Base-by-base conservation (phyloP, 495 filamentous ascomycete genomes). In the Talaromyces stipitatus region DNA sequence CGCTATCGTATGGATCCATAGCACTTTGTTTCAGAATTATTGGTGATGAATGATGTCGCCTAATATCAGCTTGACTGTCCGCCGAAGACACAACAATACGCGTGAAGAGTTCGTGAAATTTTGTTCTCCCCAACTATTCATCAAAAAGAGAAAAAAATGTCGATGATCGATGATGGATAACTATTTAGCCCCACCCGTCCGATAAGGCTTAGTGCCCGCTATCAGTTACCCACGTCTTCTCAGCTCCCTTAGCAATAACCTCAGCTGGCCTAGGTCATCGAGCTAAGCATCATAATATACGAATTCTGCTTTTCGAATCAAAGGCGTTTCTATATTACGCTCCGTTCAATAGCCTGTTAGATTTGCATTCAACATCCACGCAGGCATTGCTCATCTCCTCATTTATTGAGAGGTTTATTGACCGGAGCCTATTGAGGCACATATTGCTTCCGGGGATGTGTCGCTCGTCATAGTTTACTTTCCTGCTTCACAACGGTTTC, bases 1-100 rank as follows among this genome's bases (percentile, higher is more conserved):
- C 92, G 66, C 87, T 92, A 62, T 94, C 89, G 66, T 95, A 90
- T 16, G 82, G 74, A 51, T 86, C 83, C 92, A 97, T 97, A 57
- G 54, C 24, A 2, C n/a, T 55, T 1, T 18, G 51, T 33, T 20
- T 29, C n/a, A 48, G 57, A 41, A 43, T 27, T 50, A n/a, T 47
- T 56, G 24, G 23, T 58, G 12, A 48, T 48, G 22, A 57, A 53
- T 48, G 43, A 58, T 18, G 3, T 8, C 16, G 18, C n/a, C 6
- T 16, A 41, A 18, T 20, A 1, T 4, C 36, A 41, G 0, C 2
- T n/a, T 9, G 0, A n/a, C n/a, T 18, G 36, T 20, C 36, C 36
- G 8, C 33, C 4, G 14, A 6, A 3, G n/a, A 18, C 36, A 41
- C n/a, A 41, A 14, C 14, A 20, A 41, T 1, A 5, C 32, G 18